These are phyloP conservation scores for Paramecium primaurelia DNA, from an alignment of 73 alveolate species.

Conservation along the genomic window DNA sequence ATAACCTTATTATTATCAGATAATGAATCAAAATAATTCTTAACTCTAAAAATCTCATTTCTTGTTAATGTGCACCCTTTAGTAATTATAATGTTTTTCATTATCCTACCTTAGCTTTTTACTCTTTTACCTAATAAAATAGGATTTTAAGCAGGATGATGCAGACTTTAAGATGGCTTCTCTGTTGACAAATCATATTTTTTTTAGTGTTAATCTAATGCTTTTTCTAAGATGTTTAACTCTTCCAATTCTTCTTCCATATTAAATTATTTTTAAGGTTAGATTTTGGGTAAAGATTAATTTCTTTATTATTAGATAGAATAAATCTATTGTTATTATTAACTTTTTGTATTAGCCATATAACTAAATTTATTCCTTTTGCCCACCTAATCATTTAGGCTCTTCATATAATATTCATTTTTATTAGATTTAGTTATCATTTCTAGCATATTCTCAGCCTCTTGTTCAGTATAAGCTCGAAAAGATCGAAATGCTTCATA, in stretches of 20 bases:
- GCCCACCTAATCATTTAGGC: conserved; percentile 32
- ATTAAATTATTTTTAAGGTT: neutral
- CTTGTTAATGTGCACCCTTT: conserved; percentile 50
- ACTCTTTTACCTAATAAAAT: neutral
- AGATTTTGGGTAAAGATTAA: conserved; percentile 5
- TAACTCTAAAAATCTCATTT: conserved; percentile 34
- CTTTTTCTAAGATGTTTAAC: conserved; percentile 41
- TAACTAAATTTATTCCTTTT: conserved; percentile 45
- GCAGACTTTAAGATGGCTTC: neutral
- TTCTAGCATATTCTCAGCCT: conserved; percentile 43
- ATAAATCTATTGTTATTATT: neutral
- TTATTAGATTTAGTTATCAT: conserved; percentile 53
- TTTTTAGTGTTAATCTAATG: conserved; percentile 44
- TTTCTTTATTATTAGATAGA: neutral
- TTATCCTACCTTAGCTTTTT: conserved; percentile 1
- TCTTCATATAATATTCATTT: conserved; percentile 37
- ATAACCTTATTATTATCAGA: conserved; percentile 48
- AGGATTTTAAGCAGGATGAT: neutral
- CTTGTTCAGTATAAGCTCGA: conserved; percentile 46
- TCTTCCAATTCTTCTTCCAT: conserved; percentile 46
- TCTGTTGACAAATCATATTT: conserved; percentile 25
- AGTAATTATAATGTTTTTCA: neutral
- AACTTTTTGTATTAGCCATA: conserved; percentile 38
- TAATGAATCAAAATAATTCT: conserved; percentile 47
- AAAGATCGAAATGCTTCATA: conserved; percentile 50